A percentile compares a stretch with the other conserved stretches of the same genome.
Conservation (phyloP, 805 yeast species). For the Yarrowia sp. region DNA sequence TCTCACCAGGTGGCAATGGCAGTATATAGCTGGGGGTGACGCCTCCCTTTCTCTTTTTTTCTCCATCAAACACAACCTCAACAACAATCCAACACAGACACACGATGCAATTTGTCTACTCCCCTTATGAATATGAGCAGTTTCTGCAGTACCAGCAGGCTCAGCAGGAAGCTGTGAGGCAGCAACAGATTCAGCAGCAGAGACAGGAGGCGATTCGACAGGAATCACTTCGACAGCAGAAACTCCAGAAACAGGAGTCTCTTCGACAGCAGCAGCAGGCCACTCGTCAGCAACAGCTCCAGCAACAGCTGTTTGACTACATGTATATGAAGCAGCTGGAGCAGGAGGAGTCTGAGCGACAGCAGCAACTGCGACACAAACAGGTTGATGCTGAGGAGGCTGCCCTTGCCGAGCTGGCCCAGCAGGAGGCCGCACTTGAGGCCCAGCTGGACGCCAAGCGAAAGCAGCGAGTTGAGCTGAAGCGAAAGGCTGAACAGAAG, state of each 20-base stretch:
- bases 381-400: not conserved
- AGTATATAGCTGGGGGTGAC: not conserved
- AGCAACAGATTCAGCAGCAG: not conserved
- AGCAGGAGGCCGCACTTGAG: too few relatives aligned
- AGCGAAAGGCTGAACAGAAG: too few relatives aligned
- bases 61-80: not conserved
- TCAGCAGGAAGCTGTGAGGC: not conserved
- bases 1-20: not conserved
- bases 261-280: not conserved
- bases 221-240: not conserved
- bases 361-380: not conserved
- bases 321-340: slow-evolving; percentile 2
- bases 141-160: not conserved
- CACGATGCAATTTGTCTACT: slow-evolving; percentile 13
- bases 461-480: too few relatives aligned
- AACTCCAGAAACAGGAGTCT: not conserved
- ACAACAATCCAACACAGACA: not conserved
- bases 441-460: too few relatives aligned
- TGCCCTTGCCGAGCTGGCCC: too few relatives aligned
- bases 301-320: not conserved
- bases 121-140: slow-evolving; percentile 13
- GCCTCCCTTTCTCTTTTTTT: not conserved
- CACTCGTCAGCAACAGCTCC: not conserved
- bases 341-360: not conserved
- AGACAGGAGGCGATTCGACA: not conserved